Conservation (phyloP, 2,329 filamentous ascomycete genomes). For the Escovopsis sp. region DNA sequence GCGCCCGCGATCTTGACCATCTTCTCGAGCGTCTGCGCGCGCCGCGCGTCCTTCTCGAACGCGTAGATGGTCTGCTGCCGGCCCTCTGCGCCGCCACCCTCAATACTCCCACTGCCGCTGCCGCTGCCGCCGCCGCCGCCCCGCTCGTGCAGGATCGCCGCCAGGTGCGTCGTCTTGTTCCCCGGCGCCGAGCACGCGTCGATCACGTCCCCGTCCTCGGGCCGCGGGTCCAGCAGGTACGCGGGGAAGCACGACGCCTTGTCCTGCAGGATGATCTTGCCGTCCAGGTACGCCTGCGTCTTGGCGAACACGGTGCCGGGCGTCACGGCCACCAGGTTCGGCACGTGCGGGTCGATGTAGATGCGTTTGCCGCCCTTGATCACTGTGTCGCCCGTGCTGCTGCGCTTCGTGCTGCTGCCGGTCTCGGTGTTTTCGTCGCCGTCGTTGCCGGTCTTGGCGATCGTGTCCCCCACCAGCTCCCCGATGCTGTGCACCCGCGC, state of each 20-base stretch:
- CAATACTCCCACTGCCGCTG: slow-evolving; percentile 14
- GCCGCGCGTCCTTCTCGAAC: slow-evolving; percentile 59
- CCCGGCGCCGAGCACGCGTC: slow-evolving; percentile 91
- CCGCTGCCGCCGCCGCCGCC: slow-evolving; percentile 18
- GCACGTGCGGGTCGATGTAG: slow-evolving; percentile 67
- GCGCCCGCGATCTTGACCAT: slow-evolving; percentile 75
- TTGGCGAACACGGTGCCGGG: slow-evolving; percentile 58
- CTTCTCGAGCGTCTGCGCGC: slow-evolving; percentile 63
- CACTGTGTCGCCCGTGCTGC: slow-evolving; percentile 5
- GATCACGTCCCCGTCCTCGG: slow-evolving; percentile 61
- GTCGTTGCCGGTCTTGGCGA: too few species aligned
- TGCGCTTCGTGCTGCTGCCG: too few species aligned
- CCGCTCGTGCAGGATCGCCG: slow-evolving; percentile 49
- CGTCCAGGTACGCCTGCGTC: slow-evolving; percentile 56
- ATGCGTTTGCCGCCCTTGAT: slow-evolving; percentile 32
- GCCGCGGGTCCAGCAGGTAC: slow-evolving; percentile 59
- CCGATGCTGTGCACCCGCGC: slow-evolving; percentile 38
- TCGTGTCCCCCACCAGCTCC: slow-evolving; percentile 31
- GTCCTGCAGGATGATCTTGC: slow-evolving; percentile 80
- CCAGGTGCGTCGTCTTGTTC: slow-evolving; percentile 93
- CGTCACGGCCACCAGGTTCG: slow-evolving; percentile 68
- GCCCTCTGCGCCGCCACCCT: slow-evolving; percentile 7
- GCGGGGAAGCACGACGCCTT: slow-evolving; percentile 96
- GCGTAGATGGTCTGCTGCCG: slow-evolving; percentile 45
- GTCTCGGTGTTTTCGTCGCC: too few species aligned